Evolutionary conservation across 441 rosid species (phyloP).

Genomic region (Adansonia madagascariensis): DNA sequence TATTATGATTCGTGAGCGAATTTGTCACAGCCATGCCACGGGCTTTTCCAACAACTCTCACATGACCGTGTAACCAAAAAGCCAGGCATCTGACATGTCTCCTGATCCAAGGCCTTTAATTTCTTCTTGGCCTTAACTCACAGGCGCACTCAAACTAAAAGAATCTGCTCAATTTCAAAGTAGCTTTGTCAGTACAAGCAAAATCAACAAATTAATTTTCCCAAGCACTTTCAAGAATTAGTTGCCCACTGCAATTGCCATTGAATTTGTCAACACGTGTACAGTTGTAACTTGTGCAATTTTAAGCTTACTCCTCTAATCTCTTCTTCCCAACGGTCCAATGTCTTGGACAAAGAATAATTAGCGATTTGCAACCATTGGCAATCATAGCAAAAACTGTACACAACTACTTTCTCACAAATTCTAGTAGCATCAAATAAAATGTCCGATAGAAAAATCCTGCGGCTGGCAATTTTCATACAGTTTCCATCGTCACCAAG

Average conservation of each 20-base stretch:
- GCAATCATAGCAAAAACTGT: background rate
- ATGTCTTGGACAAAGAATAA: background rate
- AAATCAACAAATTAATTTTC: background rate
- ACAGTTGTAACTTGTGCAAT: background rate
- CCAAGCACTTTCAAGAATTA: conserved; percentile 18
- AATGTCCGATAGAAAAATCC: background rate
- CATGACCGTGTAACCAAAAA: conserved; percentile 46
- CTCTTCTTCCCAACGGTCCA: background rate
- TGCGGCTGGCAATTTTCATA: background rate
- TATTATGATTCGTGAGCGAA: conserved; percentile 8
- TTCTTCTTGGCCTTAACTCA: conserved; percentile 11
- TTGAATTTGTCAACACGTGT: background rate
- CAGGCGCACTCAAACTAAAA: conserved; percentile 24
- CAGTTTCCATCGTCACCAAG: background rate
- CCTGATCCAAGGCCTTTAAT: conserved; percentile 19
- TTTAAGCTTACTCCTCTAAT: background rate
- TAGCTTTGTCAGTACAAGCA: conserved; percentile 13
- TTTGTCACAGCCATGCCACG: conserved; percentile 24
- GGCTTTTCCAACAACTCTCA: conserved; percentile 35
- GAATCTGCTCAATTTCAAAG: background rate
- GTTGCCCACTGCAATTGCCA: background rate
- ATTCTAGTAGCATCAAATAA: background rate
- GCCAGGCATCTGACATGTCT: conserved; percentile 46
- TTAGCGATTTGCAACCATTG: background rate
- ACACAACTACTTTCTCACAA: no score